Conservation (phyloP, 2,329 filamentous ascomycete species). For the Fusarium sp. region DNA sequence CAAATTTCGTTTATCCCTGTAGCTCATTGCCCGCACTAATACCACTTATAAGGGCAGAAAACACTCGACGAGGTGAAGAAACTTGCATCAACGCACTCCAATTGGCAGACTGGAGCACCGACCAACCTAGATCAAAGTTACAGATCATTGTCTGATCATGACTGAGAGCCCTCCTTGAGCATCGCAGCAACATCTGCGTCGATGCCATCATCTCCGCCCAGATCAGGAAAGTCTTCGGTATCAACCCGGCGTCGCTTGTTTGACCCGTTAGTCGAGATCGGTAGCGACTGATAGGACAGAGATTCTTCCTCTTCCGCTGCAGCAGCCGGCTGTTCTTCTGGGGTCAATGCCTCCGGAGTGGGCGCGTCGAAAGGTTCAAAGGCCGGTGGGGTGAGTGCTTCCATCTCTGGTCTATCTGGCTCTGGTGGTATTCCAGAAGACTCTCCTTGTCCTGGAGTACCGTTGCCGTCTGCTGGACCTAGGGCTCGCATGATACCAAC, state of each 20-base stretch:
- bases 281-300: slow-evolving; percentile 61
- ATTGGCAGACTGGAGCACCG: background rate
- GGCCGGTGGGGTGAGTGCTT: slow-evolving; percentile 83
- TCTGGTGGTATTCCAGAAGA: slow-evolving; percentile 64
- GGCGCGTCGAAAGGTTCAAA: slow-evolving; percentile 41
- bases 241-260: slow-evolving; percentile 68
- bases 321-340: slow-evolving; percentile 38
- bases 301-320: slow-evolving; percentile 56
- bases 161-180: slow-evolving; percentile 49
- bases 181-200: slow-evolving; percentile 68
- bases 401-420: slow-evolving; percentile 80
- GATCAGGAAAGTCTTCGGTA: slow-evolving; percentile 63
- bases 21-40: background rate
- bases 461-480: slow-evolving; percentile 66
- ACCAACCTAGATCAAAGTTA: background rate
- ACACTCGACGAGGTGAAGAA: background rate
- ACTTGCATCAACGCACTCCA: slow-evolving; percentile 1
- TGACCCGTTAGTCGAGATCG: slow-evolving; percentile 62
- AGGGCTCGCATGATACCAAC: slow-evolving; percentile 89
- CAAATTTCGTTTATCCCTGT: background rate
- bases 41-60: slow-evolving; percentile 1
- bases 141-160: slow-evolving; percentile 11
- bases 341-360: slow-evolving; percentile 30
- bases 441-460: slow-evolving; percentile 59
- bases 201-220: slow-evolving; percentile 66